These are phyloP conservation scores for Melanopsichium pennsylvanicum DNA, from an alignment of 1,284 basidiomycete genomes.

Conservation along the genomic window DNA sequence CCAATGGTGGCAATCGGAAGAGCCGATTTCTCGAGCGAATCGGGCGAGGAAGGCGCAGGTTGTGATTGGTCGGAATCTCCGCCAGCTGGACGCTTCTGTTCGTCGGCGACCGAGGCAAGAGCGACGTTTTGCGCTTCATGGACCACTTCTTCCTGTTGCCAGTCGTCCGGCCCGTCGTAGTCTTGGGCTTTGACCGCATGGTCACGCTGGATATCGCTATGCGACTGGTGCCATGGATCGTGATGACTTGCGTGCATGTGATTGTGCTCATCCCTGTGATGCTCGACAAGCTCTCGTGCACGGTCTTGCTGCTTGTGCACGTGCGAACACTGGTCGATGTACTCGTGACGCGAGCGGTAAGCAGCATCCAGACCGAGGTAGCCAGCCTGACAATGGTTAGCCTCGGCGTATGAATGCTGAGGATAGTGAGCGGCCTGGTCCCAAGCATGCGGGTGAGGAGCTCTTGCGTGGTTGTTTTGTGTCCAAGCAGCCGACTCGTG, in stretches of 20 bases:
- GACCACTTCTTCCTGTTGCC: slow-evolving; percentile 15
- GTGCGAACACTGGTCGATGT: slow-evolving; percentile 2
- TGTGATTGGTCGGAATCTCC: slow-evolving; percentile 14
- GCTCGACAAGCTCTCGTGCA: slow-evolving; percentile 6
- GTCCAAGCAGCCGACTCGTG: slow-evolving; percentile 14
- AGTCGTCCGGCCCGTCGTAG: slow-evolving; percentile 3
- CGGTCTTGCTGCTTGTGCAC: slow-evolving; percentile 5
- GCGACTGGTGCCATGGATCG: slow-evolving; percentile 10
- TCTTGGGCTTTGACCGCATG: slow-evolving; percentile 1
- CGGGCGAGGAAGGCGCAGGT: slow-evolving; percentile 54
- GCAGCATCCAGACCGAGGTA: slow-evolving; percentile 12
- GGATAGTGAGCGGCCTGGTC: slow-evolving; percentile 8
- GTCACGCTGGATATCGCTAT: background rate
- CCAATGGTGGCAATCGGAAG: slow-evolving; percentile 57
- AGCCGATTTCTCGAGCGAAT: slow-evolving; percentile 55
- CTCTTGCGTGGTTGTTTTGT: background rate
- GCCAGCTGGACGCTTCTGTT: background rate
- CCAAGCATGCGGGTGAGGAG: slow-evolving; percentile 13
- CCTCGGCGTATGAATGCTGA: slow-evolving; percentile 10
- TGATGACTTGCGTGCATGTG: slow-evolving; percentile 1
- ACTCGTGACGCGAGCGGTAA: slow-evolving; percentile 7
- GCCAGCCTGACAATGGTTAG: background rate
- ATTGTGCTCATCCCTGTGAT: slow-evolving; percentile 4
- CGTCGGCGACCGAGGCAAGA: background rate
- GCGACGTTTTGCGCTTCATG: background rate